Percentiles rank a stretch among this genome's conserved stretches.
Conservation (phyloP, 805 yeast genomes). For the Phaffomyces thermotolerans region DNA sequence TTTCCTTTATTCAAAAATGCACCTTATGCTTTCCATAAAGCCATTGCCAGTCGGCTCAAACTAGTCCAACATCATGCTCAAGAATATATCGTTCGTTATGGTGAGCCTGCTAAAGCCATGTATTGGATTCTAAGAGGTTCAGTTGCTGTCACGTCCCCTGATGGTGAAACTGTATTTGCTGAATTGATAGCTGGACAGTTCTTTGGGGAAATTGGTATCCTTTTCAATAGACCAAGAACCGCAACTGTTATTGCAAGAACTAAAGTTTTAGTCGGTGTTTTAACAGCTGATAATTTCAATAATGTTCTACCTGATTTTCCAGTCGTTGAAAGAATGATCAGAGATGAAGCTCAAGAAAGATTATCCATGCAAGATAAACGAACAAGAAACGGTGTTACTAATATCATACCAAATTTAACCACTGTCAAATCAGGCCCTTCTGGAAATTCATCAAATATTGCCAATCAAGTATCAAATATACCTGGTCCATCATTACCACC, state of each 20-base stretch:
- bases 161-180: constrained; percentile 70
- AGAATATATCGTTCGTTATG: constrained; percentile 60
- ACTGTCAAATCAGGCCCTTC: not conserved
- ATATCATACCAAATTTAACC: constrained; percentile 18
- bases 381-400: constrained; percentile 35
- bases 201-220: constrained; percentile 75
- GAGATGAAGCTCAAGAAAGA: constrained; percentile 77
- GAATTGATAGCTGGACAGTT: constrained; percentile 62
- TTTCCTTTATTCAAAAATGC: constrained; percentile 63
- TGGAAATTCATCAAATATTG: constrained; percentile 22
- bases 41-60: constrained; percentile 49
- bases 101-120: constrained; percentile 71
- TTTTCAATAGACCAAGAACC: constrained; percentile 69
- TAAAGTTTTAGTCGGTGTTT: constrained; percentile 57
- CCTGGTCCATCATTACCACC: constrained; percentile 39
- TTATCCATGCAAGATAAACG: constrained; percentile 63
- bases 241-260: constrained; percentile 72
- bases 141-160: constrained; percentile 70
- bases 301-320: constrained; percentile 58
- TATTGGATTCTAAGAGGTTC: constrained; percentile 74
- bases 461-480: constrained; percentile 26
- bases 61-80: constrained; percentile 60
- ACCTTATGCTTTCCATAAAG: constrained; percentile 55
- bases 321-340: constrained; percentile 53
- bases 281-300: constrained; percentile 56